These are phyloP conservation scores for Epichloe gansuensis DNA, from an alignment of 2,329 filamentous ascomycete species.

Conservation along the genomic window DNA sequence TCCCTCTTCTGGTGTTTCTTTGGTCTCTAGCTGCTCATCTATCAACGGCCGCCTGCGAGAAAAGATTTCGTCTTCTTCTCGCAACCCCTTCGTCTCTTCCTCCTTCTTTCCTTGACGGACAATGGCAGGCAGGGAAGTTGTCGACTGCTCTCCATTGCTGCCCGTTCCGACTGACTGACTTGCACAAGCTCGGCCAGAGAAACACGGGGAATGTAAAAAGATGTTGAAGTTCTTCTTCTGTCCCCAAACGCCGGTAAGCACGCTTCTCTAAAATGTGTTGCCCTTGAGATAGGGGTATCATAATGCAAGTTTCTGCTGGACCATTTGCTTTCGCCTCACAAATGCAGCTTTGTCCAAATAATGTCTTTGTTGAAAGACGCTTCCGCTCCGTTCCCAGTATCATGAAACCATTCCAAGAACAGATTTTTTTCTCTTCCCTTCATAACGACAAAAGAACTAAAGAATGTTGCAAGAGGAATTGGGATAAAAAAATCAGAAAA, in stretches of 20 bases:
- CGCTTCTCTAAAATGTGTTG: conserved; percentile 20
- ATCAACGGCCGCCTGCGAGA: conserved; percentile 1
- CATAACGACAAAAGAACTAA: conserved; percentile 11
- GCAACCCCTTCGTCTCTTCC: neutral
- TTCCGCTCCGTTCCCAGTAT: conserved; percentile 25
- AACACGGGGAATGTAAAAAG: conserved; percentile 28
- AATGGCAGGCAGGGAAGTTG: neutral
- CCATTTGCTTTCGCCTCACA: conserved; percentile 21
- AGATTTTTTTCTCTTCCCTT: neutral
- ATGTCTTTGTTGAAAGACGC: conserved; percentile 38
- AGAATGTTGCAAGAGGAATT: conserved; percentile 6
- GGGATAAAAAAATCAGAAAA: conserved; percentile 9
- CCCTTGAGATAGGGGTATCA: conserved; percentile 24
- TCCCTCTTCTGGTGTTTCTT: conserved; percentile 4
- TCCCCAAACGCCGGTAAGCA: conserved; percentile 27
- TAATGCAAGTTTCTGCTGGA: conserved; percentile 26
- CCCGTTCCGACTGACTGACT: conserved; percentile 15
- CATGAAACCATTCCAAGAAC: conserved; percentile 15
- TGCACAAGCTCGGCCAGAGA: conserved; percentile 29
- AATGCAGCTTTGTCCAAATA: conserved; percentile 25
- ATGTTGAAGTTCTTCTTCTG: conserved; percentile 38
- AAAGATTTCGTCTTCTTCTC: neutral
- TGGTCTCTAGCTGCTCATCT: conserved; percentile 7
- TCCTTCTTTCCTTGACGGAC: neutral
- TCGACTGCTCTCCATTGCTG: neutral